Evolutionary conservation across 2,329 filamentous ascomycete genomes (phyloP), one percentile per base, ranked within the genome.

Genomic region (Penicillium freii): DNA sequence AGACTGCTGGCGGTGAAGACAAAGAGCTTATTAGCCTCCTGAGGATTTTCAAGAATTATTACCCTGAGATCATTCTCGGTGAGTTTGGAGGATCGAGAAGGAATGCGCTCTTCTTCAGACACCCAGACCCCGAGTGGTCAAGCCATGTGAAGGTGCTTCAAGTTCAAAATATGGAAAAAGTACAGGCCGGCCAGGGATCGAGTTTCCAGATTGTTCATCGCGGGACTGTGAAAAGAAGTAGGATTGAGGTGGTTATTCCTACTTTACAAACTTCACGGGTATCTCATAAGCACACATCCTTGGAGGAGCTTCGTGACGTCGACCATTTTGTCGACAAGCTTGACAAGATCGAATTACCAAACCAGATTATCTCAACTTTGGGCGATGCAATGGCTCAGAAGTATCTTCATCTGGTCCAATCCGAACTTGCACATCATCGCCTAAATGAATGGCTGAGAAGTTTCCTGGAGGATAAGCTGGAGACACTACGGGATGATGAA

Each of bases 1-100:
- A 75, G 39, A 73, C 73, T 62, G 71, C 77, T 17, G 78, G 78
- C 1, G 87, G 87, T 19, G 88, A 89, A 67, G 91, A 96, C 55
- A 88, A 87, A 48, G 83, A 86, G 51, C 77, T 96, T 36, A 81
- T 89, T 38, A 89, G 89, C 3, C 79, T 96, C 19, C 78, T 95
- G 49, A 84, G 88, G 54, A 85, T 93, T n/a, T 95, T 88, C 77
- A 94, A 94, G 70, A 91, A 93, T 71, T 95, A 93, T 73, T 95
- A 93, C 67, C 91, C 91, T 0, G 91, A 96, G 71, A 90, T 95
- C 54, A 90, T 95, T 58, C 83, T 93, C 15, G 89, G 88, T 23
- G 87, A 88, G 62, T 79, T 84, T 4, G 82, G 85, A 31, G 79
- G 67, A 21, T 62, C 69, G 38, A 70, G 67, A 23, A 67, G 69